phyloP scores from a whole-genome alignment of 2,329 filamentous ascomycete species.

The Cladosporium sp. region DNA sequence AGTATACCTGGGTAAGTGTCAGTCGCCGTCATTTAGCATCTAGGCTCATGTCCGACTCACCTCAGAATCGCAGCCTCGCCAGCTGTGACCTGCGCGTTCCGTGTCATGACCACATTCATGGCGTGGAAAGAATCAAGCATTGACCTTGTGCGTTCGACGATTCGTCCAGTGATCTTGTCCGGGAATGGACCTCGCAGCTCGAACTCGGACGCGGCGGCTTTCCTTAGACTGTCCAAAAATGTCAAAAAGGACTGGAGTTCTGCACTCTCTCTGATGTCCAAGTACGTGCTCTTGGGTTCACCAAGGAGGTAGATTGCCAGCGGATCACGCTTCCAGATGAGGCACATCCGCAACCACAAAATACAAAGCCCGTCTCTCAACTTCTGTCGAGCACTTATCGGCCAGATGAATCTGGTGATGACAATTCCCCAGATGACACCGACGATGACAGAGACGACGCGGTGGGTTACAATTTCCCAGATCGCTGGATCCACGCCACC shows the following conservation, averaged over 20 bases:
- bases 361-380: constrained; percentile 84
- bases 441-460: constrained; percentile 77
- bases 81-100: constrained; percentile 68
- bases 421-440: constrained; percentile 92
- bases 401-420: constrained; percentile 86
- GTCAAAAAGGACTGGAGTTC: constrained; percentile 76
- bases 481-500: constrained; percentile 81
- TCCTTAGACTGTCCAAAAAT: constrained; percentile 69
- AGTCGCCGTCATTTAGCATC: not conserved
- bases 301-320: constrained; percentile 62
- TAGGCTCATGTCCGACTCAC: not conserved
- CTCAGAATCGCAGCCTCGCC: constrained; percentile 76
- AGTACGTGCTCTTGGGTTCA: constrained; percentile 53
- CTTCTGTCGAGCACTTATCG: constrained; percentile 82
- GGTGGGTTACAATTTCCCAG: constrained; percentile 79
- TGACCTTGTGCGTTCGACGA: constrained; percentile 74
- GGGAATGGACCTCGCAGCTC: constrained; percentile 86
- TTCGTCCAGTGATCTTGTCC: constrained; percentile 63
- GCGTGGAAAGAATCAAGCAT: constrained; percentile 93
- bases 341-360: constrained; percentile 89
- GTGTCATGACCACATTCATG: constrained; percentile 88
- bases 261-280: constrained; percentile 82
- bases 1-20: constrained; percentile 55
- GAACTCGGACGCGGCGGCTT: constrained; percentile 76
- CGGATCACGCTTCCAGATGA: constrained; percentile 94